Conservation (phyloP, 768 basidiomycete genomes). For the Boletus eberwhitei region DNA sequence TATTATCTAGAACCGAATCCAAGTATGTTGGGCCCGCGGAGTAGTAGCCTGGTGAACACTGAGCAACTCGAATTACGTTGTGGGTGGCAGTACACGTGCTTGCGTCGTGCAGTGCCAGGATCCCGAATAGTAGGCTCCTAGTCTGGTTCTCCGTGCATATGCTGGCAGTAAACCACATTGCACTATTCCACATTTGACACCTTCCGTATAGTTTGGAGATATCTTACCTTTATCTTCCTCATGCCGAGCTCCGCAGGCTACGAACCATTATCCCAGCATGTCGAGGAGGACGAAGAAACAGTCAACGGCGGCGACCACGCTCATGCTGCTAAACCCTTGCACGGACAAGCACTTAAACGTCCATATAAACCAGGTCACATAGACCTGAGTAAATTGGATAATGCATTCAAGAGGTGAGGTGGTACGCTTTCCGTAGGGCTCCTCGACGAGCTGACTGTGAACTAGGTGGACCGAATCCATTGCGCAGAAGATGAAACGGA, state of each 20-base stretch:
- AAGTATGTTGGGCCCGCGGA: not conserved
- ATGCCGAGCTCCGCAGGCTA: constrained; percentile 49
- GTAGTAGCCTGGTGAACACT: no score
- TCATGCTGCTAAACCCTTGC: constrained; percentile 24
- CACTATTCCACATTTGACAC: constrained; percentile 5
- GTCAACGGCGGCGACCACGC: constrained; percentile 33
- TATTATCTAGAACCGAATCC: no score
- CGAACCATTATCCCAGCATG: constrained; percentile 42
- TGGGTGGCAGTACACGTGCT: constrained; percentile 21
- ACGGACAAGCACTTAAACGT: constrained; percentile 30
- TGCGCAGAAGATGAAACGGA: constrained; percentile 78
- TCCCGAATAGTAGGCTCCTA: constrained; percentile 2
- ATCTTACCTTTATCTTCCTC: constrained; percentile 2
- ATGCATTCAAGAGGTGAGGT: constrained; percentile 73
- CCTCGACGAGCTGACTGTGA: not conserved
- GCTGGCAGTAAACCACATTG: constrained; percentile 18
- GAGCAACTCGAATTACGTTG: constrained; percentile 3
- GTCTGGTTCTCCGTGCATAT: constrained; percentile 4
- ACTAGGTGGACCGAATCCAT: constrained; percentile 83
- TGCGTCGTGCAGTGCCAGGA: no score
- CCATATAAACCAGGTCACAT: constrained; percentile 57
- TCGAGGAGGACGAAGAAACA: constrained; percentile 38
- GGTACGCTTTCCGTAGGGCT: not conserved
- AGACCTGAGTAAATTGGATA: constrained; percentile 76
- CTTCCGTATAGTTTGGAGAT: not conserved